Base-by-base conservation (phyloP, 192 early-diverging fungal genomes). In the Coemansia sp. region DNA sequence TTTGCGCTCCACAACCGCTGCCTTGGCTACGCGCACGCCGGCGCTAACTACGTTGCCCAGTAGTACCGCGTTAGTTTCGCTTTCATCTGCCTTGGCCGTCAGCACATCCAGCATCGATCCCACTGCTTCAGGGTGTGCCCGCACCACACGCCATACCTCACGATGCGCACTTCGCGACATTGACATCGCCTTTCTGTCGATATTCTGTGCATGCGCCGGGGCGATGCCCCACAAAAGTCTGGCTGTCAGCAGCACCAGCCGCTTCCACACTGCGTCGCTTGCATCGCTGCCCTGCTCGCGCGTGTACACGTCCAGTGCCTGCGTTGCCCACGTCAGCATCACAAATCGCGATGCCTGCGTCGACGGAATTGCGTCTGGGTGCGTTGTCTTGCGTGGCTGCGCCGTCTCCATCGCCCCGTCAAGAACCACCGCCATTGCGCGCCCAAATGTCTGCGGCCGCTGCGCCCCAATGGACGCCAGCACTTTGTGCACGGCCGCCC, bases 311-410 rank as follows among this genome's bases (percentile, higher is more conserved):
- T 70, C 56, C 50, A 89, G 49, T 22, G 88, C 64, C 38, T 75
- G 17, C 61, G 87, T 80, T 22, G 87, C 65, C 89, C 89, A 91
- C 29, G 85, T 83, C 60, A 89, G 79, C 53, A 89, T 57, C 32
- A 83, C 82, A 62, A 90, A 86, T 12, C 88, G 82, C 49, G 82
- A 62, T 11, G 83, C 82, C 50, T 84, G 82, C 51, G 87, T 66
- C 51, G 87, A 82, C 29, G 75, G 43, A 48, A 72, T 76, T 39
- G 62, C 50, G 19, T 69, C 77, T 24, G 73, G 67, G 24, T 74
- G 58, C 19, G 39, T 55, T 25, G 43, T 64, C 65, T 75, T 62
- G 53, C 65, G 61, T 29, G 79, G 60, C 59, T 77, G 74, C 51
- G 64, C 85, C 45, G 75, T 83, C 29, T 75, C 75, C 2, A 86